phyloP scores from a whole-genome alignment of 2,329 filamentous ascomycete genomes.

The Pseudogymnoascus sp. region DNA sequence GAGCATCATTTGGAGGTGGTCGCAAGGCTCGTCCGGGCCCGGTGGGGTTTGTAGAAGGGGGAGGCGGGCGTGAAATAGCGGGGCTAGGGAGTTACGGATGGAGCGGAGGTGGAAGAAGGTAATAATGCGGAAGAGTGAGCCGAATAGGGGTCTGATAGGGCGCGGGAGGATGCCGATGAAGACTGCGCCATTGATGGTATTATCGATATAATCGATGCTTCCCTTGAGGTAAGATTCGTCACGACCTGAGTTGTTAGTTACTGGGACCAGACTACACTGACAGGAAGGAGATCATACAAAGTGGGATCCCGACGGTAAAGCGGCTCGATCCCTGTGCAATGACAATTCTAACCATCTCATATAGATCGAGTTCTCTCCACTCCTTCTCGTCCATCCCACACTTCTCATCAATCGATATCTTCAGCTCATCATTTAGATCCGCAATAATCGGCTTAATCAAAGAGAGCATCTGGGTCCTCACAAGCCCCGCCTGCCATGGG shows the following conservation, averaged over 20 bases:
- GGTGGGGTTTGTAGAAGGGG: slow-evolving; percentile 23
- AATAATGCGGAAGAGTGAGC: slow-evolving; percentile 22
- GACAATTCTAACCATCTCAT: slow-evolving; percentile 23
- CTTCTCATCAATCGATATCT: slow-evolving; percentile 20
- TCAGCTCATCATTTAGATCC: slow-evolving; percentile 22
- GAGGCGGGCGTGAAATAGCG: slow-evolving; percentile 18
- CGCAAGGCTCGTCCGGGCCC: slow-evolving; percentile 25
- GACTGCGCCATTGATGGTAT: slow-evolving; percentile 30
- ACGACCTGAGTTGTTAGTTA: slow-evolving; percentile 8
- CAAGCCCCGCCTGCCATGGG: slow-evolving; percentile 29
- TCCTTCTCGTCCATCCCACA: slow-evolving; percentile 21
- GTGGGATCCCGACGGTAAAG: slow-evolving; percentile 25
- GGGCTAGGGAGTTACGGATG: slow-evolving; percentile 17
- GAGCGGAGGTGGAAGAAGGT: slow-evolving; percentile 22
- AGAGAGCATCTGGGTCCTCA: slow-evolving; percentile 16
- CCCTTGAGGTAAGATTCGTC: slow-evolving; percentile 31
- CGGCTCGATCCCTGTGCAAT: slow-evolving; percentile 25
- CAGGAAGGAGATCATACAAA: slow-evolving; percentile 19
- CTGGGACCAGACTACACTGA: slow-evolving; percentile 12
- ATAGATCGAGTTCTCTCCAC: slow-evolving; percentile 23
- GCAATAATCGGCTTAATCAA: slow-evolving; percentile 21
- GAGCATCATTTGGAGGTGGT: slow-evolving; percentile 38
- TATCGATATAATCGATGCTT: slow-evolving; percentile 27
- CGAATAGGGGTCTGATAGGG: slow-evolving; percentile 29
- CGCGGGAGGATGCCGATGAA: slow-evolving; percentile 27